A percentile compares a stretch with the other conserved stretches of the same genome.
phyloP scores from a whole-genome alignment of 305 asterid species.

The Fraxinus floribunda region DNA sequence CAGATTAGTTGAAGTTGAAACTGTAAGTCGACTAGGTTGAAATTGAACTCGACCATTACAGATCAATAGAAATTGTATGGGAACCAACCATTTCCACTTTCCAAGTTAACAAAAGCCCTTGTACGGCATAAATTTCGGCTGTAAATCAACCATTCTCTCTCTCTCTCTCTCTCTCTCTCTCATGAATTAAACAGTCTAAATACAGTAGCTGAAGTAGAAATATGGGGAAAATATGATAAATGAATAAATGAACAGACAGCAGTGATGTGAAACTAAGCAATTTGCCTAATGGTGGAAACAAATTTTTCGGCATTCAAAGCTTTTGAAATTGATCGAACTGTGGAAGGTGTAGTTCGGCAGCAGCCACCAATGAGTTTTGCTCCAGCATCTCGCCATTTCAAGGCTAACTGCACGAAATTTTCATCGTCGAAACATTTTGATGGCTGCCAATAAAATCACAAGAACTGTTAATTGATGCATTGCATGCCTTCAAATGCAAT shows the following conservation, averaged over 20 bases:
- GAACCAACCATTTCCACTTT: background rate
- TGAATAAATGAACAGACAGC: background rate
- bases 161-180: background rate
- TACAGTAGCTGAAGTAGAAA: background rate
- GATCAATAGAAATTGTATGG: background rate
- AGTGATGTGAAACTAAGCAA: background rate
- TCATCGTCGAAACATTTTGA: conserved; percentile 64
- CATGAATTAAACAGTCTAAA: background rate
- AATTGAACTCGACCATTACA: too few relatives aligned
- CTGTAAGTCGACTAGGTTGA: too few relatives aligned
- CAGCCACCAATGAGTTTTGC: conserved; percentile 72
- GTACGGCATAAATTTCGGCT: background rate
- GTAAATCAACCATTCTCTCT: background rate
- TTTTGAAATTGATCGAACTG: conserved; percentile 50
- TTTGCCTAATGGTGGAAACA: background rate
- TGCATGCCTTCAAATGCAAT: background rate
- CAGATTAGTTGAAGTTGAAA: too few relatives aligned
- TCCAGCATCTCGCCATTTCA: conserved; percentile 71
- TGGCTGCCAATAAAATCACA: conserved; percentile 38
- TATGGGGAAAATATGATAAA: background rate
- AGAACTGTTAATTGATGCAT: background rate
- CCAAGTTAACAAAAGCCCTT: background rate
- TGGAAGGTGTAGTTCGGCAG: conserved; percentile 64
- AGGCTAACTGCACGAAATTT: conserved; percentile 46
- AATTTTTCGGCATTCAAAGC: conserved; percentile 37